Conservation (phyloP, 495 filamentous ascomycete genomes). For the Talaromyces nanjingensis region DNA sequence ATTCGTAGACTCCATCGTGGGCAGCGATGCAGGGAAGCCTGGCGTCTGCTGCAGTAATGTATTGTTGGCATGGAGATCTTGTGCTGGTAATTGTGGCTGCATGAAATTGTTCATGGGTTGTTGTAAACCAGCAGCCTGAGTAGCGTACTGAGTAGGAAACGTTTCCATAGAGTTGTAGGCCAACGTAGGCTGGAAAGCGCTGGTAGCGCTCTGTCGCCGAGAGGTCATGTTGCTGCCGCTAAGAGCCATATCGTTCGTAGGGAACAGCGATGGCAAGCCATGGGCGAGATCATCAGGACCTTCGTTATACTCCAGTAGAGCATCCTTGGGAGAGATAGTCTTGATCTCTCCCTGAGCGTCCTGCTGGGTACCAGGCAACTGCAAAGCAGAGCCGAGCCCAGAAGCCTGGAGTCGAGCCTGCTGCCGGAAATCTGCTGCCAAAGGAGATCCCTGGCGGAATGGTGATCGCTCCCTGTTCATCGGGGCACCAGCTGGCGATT, state of each 20-base stretch:
- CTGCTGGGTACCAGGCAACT: constrained; percentile 25
- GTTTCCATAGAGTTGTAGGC: constrained; percentile 33
- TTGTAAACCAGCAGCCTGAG: constrained; percentile 25
- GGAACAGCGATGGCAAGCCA: constrained; percentile 56
- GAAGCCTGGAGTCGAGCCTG: constrained; percentile 21
- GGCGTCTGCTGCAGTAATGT: constrained; percentile 22
- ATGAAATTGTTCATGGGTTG: constrained; percentile 52
- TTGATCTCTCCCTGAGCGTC: constrained; percentile 44
- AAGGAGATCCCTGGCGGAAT: constrained; percentile 70
- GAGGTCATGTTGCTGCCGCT: constrained; percentile 30
- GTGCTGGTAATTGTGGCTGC: constrained; percentile 32
- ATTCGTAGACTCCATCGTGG: constrained; percentile 58
- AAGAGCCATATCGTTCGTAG: constrained; percentile 41
- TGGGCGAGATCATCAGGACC: constrained; percentile 54
- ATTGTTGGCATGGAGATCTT: constrained; percentile 14
- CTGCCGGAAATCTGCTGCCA: constrained; percentile 34
- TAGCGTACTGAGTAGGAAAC: constrained; percentile 34
- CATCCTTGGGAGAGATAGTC: constrained; percentile 96
- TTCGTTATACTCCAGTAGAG: constrained; percentile 76
- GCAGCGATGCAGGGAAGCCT: constrained; percentile 55
- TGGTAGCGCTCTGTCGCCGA: constrained; percentile 40
- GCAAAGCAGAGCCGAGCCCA: constrained; percentile 33
- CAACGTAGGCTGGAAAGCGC: constrained; percentile 32
- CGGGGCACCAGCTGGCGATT: constrained; percentile 41
- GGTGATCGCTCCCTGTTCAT: constrained; percentile 70